A percentile compares a stretch with the other conserved stretches of the same genome.
Conservation (phyloP, 305 asterid species). For the Ajuga reptans region DNA sequence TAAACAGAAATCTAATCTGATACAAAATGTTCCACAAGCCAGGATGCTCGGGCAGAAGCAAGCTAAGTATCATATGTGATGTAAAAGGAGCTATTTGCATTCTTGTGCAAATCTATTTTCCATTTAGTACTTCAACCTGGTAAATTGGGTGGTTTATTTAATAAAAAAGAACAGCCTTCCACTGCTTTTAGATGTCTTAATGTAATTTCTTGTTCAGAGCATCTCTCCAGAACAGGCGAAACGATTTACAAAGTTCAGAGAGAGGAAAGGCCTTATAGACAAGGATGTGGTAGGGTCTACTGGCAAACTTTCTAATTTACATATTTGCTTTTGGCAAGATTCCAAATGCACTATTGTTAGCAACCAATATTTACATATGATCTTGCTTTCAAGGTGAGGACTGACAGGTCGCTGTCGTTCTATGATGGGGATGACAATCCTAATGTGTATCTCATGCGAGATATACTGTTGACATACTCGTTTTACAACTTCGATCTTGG, state of each 20-base stretch:
- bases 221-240: conserved; percentile 75
- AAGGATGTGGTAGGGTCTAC: conserved; percentile 83
- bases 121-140: conserved; percentile 3
- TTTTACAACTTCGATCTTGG: conserved; percentile 99
- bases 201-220: conserved; percentile 42
- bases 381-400: conserved; percentile 68
- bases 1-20: conserved; percentile 6
- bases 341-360: conserved; percentile 9
- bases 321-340: conserved; percentile 10
- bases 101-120: conserved; percentile 7
- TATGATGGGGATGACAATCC: conserved; percentile 98
- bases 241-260: conserved; percentile 90
- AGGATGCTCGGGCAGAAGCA: conserved; percentile 9
- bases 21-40: conserved; percentile 13
- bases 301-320: background rate
- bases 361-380: background rate
- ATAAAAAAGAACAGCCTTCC: background rate
- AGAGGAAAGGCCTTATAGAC: conserved; percentile 93
- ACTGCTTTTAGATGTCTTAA: conserved; percentile 12
- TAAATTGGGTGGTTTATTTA: conserved; percentile 7
- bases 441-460: conserved; percentile 71
- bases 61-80: conserved; percentile 8
- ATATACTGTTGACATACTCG: conserved; percentile 89
- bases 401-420: conserved; percentile 76
- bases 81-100: background rate